Evolutionary conservation across 768 basidiomycete genomes (phyloP).

Genomic region (Auricularia auricula-judae): DNA sequence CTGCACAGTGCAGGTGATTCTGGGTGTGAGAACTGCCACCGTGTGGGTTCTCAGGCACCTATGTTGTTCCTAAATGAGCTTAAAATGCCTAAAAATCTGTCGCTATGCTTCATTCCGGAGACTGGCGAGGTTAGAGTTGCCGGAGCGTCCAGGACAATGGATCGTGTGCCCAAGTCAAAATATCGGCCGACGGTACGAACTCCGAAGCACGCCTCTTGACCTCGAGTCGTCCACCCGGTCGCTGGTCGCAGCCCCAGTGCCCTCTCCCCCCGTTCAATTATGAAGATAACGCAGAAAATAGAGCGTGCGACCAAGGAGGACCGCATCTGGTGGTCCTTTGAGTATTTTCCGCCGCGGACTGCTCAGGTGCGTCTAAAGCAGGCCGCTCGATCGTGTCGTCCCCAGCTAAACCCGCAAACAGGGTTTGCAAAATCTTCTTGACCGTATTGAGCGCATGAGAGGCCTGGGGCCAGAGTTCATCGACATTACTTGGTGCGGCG

Average conservation of each 20-base stretch:
- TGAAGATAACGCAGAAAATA: slow-evolving; percentile 96
- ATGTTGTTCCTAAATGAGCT: too few relatives aligned
- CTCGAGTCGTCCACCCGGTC: too few relatives aligned
- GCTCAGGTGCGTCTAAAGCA: slow-evolving; percentile 54
- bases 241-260: background rate
- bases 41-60: too few relatives aligned
- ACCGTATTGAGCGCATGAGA: slow-evolving; percentile 98
- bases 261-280: slow-evolving; percentile 17
- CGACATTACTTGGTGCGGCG: slow-evolving; percentile 80
- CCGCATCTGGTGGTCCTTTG: slow-evolving; percentile 96
- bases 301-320: slow-evolving; percentile 74
- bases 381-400: background rate
- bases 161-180: too few relatives aligned
- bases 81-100: too few relatives aligned
- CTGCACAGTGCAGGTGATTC: too few relatives aligned
- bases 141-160: too few relatives aligned
- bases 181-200: too few relatives aligned
- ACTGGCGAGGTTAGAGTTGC: too few relatives aligned
- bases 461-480: slow-evolving; percentile 93
- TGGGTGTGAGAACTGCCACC: too few relatives aligned
- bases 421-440: slow-evolving; percentile 91
- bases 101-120: too few relatives aligned
- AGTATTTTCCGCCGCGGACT: slow-evolving; percentile 94
- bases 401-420: slow-evolving; percentile 19
- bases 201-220: too few relatives aligned